Evolutionary conservation across 768 basidiomycete species (phyloP).

Genomic region (Boletus sensibilis): DNA sequence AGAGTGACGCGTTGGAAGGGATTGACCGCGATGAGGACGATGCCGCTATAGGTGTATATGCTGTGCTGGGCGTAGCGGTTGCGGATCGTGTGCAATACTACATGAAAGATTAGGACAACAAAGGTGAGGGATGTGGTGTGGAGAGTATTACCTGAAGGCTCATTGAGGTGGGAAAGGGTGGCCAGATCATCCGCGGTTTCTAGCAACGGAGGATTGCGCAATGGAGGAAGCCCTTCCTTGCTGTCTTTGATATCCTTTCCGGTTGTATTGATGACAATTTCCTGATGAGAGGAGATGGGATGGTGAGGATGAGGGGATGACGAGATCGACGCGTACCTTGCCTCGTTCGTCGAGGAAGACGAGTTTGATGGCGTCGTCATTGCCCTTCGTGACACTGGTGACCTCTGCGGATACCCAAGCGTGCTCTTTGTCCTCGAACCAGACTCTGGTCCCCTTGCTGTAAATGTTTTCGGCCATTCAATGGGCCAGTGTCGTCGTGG

Average conservation of each 20-base stretch:
- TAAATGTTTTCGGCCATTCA: conserved; percentile 93
- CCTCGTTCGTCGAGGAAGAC: conserved; percentile 88
- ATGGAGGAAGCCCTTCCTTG: conserved; percentile 79
- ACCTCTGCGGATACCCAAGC: conserved; percentile 94
- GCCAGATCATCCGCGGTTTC: conserved; percentile 98
- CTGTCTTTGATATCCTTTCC: conserved; percentile 77
- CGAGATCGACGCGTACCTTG: conserved; percentile 55
- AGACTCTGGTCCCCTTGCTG: conserved; percentile 85
- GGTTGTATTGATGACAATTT: conserved; percentile 76
- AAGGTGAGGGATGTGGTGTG: background rate
- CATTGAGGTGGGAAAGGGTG: conserved; percentile 95
- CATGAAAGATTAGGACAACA: conserved; percentile 1
- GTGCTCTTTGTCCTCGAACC: conserved; percentile 93
- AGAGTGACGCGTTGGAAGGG: conserved; percentile 97
- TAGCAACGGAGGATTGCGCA: conserved; percentile 93
- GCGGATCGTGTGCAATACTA: conserved; percentile 94
- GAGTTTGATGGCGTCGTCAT: conserved; percentile 78
- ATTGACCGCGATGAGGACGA: conserved; percentile 98
- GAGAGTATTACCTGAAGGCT: conserved; percentile 77
- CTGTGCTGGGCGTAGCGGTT: conserved; percentile 96
- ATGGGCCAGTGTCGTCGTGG: conserved; percentile 35
- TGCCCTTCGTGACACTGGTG: conserved; percentile 55
- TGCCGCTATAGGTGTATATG: conserved; percentile 99
- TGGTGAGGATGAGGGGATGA: background rate
- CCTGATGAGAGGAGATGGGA: conserved; percentile 42